phyloP scores from a whole-genome alignment of 2,329 filamentous ascomycete genomes.

The Aureobasidium sp. region DNA sequence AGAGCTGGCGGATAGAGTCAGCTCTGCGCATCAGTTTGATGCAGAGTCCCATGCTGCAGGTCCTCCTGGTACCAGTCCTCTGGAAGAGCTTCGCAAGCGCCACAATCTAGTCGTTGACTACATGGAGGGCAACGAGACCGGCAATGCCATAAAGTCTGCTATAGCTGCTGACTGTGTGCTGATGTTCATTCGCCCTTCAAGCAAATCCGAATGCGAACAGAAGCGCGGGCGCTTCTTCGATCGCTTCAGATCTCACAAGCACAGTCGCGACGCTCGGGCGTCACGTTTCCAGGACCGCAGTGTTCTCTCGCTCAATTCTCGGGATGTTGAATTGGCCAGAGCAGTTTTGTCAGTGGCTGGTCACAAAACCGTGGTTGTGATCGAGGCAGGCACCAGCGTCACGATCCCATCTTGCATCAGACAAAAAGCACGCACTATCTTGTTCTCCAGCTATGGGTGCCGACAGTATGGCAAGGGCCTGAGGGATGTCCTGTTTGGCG shows the following conservation, averaged over 20 bases:
- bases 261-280: background rate
- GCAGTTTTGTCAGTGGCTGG: background rate
- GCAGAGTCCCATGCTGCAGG: conserved; percentile 17
- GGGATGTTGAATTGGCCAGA: background rate
- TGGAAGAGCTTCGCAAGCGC: conserved; percentile 17
- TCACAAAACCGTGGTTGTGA: background rate
- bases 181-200: conserved; percentile 2
- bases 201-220: background rate
- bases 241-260: background rate
- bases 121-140: background rate
- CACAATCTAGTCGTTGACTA: conserved; percentile 10
- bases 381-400: conserved; percentile 1
- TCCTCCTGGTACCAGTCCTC: conserved; percentile 16
- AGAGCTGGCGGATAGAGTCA: conserved; percentile 16
- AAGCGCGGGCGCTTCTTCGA: background rate
- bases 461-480: conserved; percentile 19
- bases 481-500: conserved; percentile 18
- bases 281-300: background rate
- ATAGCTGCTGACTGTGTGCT: conserved; percentile 14
- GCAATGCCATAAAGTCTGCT: conserved; percentile 10
- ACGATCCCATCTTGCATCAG: background rate
- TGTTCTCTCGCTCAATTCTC: background rate
- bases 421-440: conserved; percentile 2
- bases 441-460: conserved; percentile 19
- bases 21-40: conserved; percentile 16